Evolutionary conservation across 1,284 basidiomycete genomes (phyloP).

Genomic region (Stereum hirsutum): DNA sequence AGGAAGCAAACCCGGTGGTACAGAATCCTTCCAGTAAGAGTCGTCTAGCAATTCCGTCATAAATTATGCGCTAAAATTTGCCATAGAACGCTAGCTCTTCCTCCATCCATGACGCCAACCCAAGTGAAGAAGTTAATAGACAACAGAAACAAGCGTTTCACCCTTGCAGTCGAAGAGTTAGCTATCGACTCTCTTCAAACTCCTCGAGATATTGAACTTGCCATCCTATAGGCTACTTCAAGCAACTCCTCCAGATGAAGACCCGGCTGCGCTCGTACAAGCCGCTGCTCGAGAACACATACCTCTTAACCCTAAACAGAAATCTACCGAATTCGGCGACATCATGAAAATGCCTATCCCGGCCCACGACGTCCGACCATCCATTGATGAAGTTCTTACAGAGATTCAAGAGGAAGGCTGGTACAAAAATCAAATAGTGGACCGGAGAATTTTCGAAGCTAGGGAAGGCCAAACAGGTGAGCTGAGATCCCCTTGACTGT

Average conservation of each 20-base stretch:
- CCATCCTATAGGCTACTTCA: conserved; percentile 42
- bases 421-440: conserved; percentile 63
- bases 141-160: conserved; percentile 61
- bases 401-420: conserved; percentile 50
- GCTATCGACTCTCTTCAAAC: conserved; percentile 11
- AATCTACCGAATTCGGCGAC: conserved; percentile 7
- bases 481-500: conserved; percentile 3
- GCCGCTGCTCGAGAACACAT: conserved; percentile 62
- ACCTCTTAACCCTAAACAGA: conserved; percentile 49
- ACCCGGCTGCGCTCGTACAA: conserved; percentile 55
- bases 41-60: background rate
- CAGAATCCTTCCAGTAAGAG: conserved; percentile 17
- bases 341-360: conserved; percentile 26
- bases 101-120: conserved; percentile 43
- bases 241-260: conserved; percentile 43
- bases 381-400: conserved; percentile 47
- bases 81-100: conserved; percentile 16
- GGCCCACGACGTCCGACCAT: conserved; percentile 40
- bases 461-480: conserved; percentile 44
- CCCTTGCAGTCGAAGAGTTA: conserved; percentile 65
- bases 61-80: background rate
- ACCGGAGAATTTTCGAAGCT: conserved; percentile 43
- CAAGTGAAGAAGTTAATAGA: conserved; percentile 68
- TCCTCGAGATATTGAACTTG: background rate
- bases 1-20: conserved; percentile 31